Evolutionary conservation across 441 rosid genomes (phyloP), one percentile per base, ranked within the genome.

Genomic region (Croton laevigatus): DNA sequence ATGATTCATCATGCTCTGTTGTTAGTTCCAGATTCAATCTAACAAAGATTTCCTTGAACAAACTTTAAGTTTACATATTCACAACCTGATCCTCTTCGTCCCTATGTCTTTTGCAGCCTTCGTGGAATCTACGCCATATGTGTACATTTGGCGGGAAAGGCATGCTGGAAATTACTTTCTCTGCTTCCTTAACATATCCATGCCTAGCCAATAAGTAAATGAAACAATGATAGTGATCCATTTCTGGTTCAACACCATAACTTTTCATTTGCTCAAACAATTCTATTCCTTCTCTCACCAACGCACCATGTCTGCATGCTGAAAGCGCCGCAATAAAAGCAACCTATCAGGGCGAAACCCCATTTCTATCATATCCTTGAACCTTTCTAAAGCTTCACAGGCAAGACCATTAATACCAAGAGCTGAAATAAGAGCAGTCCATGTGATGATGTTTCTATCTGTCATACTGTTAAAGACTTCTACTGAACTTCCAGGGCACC

Each of bases 341-440:
- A 78, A 91, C 86, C 32, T 76, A 82, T 91, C 96, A n/a, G 90
- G 93, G 77, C 83, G 85, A 70, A 80, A 79, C 12, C 92, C 96
- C 38, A 53, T 44, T 59, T 65, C 62, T 61, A 80, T 79, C 87
- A 91, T 81, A 70, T 85, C 82, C 66, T 74, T 76, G 73, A 88
- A 91, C 78, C 59, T 85, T 65, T 75, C 79, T 65, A 88, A 22
- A n/a, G 98, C 97, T 66, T 82, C 83, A n/a, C 38, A 68, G 74
- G 82, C 83, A 73, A 75, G 65, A 61, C 94, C 94, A 75, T 91
- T 83, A 58, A 85, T 71, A 72, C 90, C 98, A 65, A 85, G 86
- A 59, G 92, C 85, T 19, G 91, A 86, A 76, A 93, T 81, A 71
- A 93, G 71, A 65, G 84, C 69, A 2, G 97, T 93, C 98, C 97